These are phyloP conservation scores for Ceratobasidium papillatum DNA, from an alignment of 1,284 basidiomycete genomes.

Conservation along the genomic window DNA sequence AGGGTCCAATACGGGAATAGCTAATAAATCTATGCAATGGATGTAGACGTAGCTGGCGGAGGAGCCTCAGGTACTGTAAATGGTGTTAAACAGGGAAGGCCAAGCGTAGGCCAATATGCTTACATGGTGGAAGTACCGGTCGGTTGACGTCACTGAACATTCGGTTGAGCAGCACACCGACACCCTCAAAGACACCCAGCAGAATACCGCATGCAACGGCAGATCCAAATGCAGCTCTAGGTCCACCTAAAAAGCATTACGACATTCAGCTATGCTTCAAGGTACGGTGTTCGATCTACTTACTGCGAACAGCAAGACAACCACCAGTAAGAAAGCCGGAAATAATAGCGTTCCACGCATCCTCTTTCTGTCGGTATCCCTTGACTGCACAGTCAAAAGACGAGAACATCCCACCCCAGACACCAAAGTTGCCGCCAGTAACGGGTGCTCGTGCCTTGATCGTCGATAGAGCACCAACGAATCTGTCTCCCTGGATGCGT, in stretches of 20 bases:
- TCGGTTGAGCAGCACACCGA: slow-evolving; percentile 85
- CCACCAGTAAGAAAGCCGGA: slow-evolving; percentile 99
- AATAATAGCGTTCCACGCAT: slow-evolving; percentile 99
- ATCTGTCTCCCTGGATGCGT: slow-evolving; percentile 82
- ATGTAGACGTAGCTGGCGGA: slow-evolving; percentile 25
- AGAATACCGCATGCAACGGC: slow-evolving; percentile 97
- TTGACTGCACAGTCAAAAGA: slow-evolving; percentile 99
- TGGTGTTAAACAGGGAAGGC: neutral
- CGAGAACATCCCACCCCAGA: slow-evolving; percentile 98
- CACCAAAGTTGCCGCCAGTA: slow-evolving; percentile 96
- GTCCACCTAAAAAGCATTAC: slow-evolving; percentile 71
- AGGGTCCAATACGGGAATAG: slow-evolving; percentile 7
- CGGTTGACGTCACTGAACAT: slow-evolving; percentile 84
- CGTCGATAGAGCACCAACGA: slow-evolving; percentile 92
- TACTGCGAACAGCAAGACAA: slow-evolving; percentile 92
- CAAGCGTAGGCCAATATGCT: slow-evolving; percentile 47
- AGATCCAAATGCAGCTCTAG: slow-evolving; percentile 86
- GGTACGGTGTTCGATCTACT: slow-evolving; percentile 56
- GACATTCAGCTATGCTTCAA: slow-evolving; percentile 3
- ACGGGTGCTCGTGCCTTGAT: slow-evolving; percentile 99
- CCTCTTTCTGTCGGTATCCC: slow-evolving; percentile 97
- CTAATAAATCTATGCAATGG: slow-evolving; percentile 38
- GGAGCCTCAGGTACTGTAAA: slow-evolving; percentile 36
- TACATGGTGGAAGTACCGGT: slow-evolving; percentile 68
- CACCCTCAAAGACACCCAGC: slow-evolving; percentile 95